Conservation (phyloP, 148 eudicot genomes). For the Oxyria digyna region DNA sequence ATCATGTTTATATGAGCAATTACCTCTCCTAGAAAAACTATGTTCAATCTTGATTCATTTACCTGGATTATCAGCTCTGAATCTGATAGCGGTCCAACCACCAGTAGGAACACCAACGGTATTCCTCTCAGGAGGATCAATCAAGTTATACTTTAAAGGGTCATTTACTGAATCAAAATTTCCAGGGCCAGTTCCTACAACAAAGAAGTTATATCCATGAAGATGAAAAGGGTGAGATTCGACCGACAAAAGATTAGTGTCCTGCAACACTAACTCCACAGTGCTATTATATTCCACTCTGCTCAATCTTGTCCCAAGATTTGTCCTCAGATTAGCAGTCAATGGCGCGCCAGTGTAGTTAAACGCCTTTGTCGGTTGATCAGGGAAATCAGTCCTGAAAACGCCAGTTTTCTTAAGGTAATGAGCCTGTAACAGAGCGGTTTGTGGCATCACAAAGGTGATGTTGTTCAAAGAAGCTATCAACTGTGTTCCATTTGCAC, state of each 20-base stretch:
- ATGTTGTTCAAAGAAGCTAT: not conserved
- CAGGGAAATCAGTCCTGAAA: constrained; percentile 1
- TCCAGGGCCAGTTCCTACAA: constrained; percentile 2
- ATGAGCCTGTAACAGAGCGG: not conserved
- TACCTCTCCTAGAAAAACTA: not conserved
- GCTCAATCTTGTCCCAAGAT: not conserved
- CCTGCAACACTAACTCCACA: constrained; percentile 6
- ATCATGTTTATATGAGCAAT: not conserved
- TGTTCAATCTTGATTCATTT: not conserved
- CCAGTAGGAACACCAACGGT: not conserved
- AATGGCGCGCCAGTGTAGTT: not conserved
- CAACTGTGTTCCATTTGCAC: constrained; percentile 19
- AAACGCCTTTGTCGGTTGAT: not conserved
- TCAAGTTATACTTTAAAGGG: not conserved
- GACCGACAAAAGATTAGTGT: constrained; percentile 1
- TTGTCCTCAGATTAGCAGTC: not conserved
- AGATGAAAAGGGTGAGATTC: constrained; percentile 19
- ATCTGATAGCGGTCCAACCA: constrained; percentile 5
- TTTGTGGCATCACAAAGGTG: not conserved
- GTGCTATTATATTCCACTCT: not conserved
- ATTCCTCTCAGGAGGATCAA: constrained; percentile 5
- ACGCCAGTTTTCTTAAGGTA: not conserved
- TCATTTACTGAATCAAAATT: not conserved
- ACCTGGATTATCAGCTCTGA: constrained; percentile 6
- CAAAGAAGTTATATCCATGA: constrained; percentile 13